Conservation (phyloP, 768 basidiomycete species). For the Psilocybe cubensis region DNA sequence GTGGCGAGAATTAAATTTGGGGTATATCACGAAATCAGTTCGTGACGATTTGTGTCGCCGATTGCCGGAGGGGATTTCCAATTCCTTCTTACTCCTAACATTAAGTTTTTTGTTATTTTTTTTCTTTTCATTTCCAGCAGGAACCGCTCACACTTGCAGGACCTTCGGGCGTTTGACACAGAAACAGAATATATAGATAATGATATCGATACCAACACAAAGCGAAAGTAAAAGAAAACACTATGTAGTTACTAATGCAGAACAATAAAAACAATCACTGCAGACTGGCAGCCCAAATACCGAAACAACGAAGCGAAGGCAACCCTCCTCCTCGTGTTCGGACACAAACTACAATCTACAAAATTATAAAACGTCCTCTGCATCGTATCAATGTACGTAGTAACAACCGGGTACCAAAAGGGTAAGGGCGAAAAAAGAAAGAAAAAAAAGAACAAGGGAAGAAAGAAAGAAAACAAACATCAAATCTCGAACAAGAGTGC, state of each 20-base stretch:
- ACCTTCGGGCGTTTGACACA: background rate
- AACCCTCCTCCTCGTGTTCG: no score
- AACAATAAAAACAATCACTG: background rate
- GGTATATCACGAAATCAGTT: conserved; percentile 7
- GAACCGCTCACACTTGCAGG: no score
- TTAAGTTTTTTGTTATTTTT: no score
- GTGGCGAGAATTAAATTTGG: background rate
- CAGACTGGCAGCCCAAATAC: conserved; percentile 9
- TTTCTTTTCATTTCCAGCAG: no score
- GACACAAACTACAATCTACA: conserved; percentile 11
- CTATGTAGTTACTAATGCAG: conserved; percentile 6
- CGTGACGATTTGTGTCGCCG: background rate
- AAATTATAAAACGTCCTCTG: conserved; percentile 5
- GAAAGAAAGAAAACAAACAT: conserved; percentile 13
- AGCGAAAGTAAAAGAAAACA: no score
- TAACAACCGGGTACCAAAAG: background rate
- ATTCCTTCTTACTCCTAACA: background rate
- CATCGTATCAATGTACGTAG: conserved; percentile 2
- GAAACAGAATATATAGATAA: conserved; percentile 19
- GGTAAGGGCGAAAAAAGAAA: background rate
- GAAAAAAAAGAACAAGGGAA: background rate
- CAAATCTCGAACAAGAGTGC: conserved; percentile 21
- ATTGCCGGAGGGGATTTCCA: conserved; percentile 5
- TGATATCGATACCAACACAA: conserved; percentile 14
- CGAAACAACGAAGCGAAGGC: background rate